Conservation (phyloP, 371 early-diverging fungal species). For the Rhizomucor pusillus region DNA sequence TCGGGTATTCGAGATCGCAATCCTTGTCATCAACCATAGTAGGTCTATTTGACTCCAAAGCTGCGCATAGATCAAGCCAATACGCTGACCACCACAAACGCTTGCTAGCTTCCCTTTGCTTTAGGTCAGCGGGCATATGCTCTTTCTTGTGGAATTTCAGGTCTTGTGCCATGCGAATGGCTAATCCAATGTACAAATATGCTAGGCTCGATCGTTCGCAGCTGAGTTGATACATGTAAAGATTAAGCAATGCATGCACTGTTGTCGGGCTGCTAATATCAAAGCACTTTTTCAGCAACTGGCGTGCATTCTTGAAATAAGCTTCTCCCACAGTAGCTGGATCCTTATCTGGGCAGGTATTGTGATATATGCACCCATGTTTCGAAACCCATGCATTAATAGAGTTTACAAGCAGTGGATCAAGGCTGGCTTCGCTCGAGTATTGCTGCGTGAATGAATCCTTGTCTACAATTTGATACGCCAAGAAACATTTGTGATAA, state of each 20-base stretch:
- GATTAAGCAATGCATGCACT: constrained; percentile 55
- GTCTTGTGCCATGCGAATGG: constrained; percentile 67
- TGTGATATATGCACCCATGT: constrained; percentile 54
- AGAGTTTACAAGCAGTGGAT: constrained; percentile 53
- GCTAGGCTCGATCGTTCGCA: constrained; percentile 56
- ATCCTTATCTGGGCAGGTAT: constrained; percentile 42
- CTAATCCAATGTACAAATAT: constrained; percentile 59
- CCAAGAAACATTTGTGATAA: constrained; percentile 53
- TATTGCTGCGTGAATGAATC: constrained; percentile 49
- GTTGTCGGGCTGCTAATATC: constrained; percentile 55
- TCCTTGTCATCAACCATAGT: constrained; percentile 63
- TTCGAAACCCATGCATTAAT: constrained; percentile 62
- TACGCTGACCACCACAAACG: constrained; percentile 67
- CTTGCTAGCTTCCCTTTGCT: constrained; percentile 55
- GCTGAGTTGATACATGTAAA: constrained; percentile 64
- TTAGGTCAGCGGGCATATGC: constrained; percentile 42
- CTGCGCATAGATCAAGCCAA: constrained; percentile 54
- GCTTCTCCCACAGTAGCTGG: constrained; percentile 52
- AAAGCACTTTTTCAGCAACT: constrained; percentile 56
- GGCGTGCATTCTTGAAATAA: constrained; percentile 55
- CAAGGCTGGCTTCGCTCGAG: constrained; percentile 29
- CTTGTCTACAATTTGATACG: constrained; percentile 60
- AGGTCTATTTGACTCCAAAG: constrained; percentile 47
- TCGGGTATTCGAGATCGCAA: constrained; percentile 57
- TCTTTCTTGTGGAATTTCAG: constrained; percentile 56